phyloP scores from a whole-genome alignment of 495 filamentous ascomycete genomes.

The Aspergillus affinis region DNA sequence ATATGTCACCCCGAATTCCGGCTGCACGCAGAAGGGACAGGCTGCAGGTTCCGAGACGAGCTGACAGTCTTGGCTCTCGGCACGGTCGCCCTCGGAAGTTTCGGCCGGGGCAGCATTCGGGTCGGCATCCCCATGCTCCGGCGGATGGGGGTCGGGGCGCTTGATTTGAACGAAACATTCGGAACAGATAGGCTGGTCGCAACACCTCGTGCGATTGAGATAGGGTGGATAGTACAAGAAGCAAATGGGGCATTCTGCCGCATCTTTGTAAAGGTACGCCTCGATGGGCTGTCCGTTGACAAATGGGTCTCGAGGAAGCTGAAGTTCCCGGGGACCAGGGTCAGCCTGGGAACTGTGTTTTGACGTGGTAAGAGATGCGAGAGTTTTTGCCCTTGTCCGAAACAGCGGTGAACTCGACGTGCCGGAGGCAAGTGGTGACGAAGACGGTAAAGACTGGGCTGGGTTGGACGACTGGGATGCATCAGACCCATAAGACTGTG shows the following conservation, averaged over 20 bases:
- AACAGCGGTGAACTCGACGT: conserved; percentile 65
- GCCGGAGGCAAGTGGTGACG: conserved; percentile 51
- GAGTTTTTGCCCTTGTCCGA: conserved; percentile 72
- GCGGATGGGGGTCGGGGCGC: conserved; percentile 90
- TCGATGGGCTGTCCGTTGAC: conserved; percentile 92
- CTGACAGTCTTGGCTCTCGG: conserved; percentile 55
- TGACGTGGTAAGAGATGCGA: conserved; percentile 75
- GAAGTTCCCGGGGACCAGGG: conserved; percentile 71
- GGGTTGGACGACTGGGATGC: conserved; percentile 47
- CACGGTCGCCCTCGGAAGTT: conserved; percentile 33
- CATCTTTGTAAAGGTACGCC: conserved; percentile 88
- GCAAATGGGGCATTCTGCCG: conserved; percentile 91
- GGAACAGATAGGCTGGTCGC: conserved; percentile 95
- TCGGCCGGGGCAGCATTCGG: conserved; percentile 46
- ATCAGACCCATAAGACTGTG: conserved; percentile 75
- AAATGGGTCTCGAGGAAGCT: conserved; percentile 77
- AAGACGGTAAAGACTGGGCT: conserved; percentile 50
- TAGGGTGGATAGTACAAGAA: conserved; percentile 95
- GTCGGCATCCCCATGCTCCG: conserved; percentile 71
- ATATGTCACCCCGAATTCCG: conserved; percentile 94
- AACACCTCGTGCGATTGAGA: conserved; percentile 93
- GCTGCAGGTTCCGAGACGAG: conserved; percentile 88
- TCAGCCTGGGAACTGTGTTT: conserved; percentile 69
- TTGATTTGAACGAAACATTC: conserved; percentile 99
- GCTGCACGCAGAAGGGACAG: conserved; percentile 93